phyloP scores from a whole-genome alignment of 257 asterid species.

The Solanum sparsipilum region DNA sequence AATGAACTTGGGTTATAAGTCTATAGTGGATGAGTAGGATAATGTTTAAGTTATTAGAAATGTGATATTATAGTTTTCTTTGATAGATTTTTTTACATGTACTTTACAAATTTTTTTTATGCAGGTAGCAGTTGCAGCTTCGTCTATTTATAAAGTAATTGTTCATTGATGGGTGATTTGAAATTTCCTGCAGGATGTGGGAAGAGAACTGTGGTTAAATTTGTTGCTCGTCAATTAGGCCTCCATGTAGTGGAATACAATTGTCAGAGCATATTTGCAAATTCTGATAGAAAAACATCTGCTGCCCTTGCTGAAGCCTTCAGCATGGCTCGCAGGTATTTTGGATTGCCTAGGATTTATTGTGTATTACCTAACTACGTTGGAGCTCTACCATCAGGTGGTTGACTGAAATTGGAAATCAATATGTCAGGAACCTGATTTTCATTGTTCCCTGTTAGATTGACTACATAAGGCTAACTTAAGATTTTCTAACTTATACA shows the following conservation, averaged over 20 bases:
- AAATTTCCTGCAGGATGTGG: constrained; percentile 61
- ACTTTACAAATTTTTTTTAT: background rate
- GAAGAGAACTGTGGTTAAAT: constrained; percentile 74
- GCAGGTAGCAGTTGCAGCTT: background rate
- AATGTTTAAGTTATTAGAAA: background rate
- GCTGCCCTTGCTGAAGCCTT: constrained; percentile 84
- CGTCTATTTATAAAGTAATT: background rate
- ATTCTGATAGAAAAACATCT: constrained; percentile 80
- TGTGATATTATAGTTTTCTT: background rate
- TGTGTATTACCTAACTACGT: background rate
- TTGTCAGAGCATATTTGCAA: constrained; percentile 66
- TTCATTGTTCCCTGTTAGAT: background rate
- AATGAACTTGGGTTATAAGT: background rate
- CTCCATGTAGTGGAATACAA: constrained; percentile 88
- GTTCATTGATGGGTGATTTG: constrained; percentile 8
- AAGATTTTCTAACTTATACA: background rate
- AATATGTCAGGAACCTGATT: background rate
- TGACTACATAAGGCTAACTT: background rate
- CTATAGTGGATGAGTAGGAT: background rate
- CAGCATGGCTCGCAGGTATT: constrained; percentile 65
- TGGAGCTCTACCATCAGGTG: background rate
- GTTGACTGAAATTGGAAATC: constrained; percentile 1
- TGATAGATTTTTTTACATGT: background rate
- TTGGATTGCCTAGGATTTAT: background rate
- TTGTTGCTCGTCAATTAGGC: constrained; percentile 78